Evolutionary conservation across 2,329 filamentous ascomycete species (phyloP).

Genomic region (Ascosphaera acerosa): DNA sequence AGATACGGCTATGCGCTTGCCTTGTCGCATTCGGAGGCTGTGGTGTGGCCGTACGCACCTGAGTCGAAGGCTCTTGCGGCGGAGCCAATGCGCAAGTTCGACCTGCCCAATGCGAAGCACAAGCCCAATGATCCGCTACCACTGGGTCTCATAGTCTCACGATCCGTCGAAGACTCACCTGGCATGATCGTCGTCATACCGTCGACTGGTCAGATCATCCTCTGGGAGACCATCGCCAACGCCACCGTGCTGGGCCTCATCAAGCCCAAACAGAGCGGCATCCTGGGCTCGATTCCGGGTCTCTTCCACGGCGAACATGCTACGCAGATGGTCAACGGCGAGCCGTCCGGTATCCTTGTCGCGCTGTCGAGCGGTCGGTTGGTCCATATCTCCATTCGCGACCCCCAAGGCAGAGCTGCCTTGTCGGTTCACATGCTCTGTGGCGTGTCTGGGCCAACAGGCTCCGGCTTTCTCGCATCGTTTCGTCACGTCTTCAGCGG

Average conservation of each 20-base stretch:
- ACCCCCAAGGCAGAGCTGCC: conserved; percentile 61
- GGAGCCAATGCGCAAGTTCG: conserved; percentile 56
- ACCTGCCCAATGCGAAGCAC: conserved; percentile 47
- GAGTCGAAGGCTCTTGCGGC: conserved; percentile 15
- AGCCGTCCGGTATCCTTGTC: conserved; percentile 67
- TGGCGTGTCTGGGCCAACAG: conserved; percentile 27
- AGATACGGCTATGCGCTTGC: conserved; percentile 51
- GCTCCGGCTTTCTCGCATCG: conserved; percentile 52
- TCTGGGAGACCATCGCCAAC: conserved; percentile 87
- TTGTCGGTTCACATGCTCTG: conserved; percentile 56
- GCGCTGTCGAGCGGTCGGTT: conserved; percentile 66
- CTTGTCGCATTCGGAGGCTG: conserved; percentile 55
- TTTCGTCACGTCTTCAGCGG: conserved; percentile 51
- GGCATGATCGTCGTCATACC: conserved; percentile 74
- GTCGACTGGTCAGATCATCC: conserved; percentile 59
- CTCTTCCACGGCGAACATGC: conserved; percentile 58
- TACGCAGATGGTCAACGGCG: conserved; percentile 53
- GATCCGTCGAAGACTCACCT: conserved; percentile 53
- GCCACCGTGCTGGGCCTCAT: conserved; percentile 65
- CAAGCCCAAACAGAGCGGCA: conserved; percentile 53
- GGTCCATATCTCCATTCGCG: conserved; percentile 64
- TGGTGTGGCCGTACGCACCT: conserved; percentile 72
- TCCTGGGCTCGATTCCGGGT: conserved; percentile 48
- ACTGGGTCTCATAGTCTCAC: conserved; percentile 57
- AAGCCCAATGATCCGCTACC: conserved; percentile 45